Evolutionary conservation across 2,329 filamentous ascomycete species (phyloP), one percentile per base, ranked within the genome.

Genomic region (Coniochaeta sp.): DNA sequence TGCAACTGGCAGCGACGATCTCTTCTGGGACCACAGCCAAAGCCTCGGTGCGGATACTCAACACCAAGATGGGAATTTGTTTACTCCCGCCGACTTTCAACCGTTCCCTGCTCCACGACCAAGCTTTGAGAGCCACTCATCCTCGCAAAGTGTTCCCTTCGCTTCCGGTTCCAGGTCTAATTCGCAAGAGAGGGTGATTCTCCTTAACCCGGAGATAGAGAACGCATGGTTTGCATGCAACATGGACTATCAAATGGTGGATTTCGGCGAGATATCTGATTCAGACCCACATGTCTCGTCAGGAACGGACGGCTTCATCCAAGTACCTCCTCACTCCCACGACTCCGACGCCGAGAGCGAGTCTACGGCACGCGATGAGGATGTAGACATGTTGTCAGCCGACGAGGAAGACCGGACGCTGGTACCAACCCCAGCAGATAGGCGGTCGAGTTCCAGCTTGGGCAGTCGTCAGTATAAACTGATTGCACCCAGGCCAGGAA

Each of bases 181-280:
- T 3, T 18, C 52, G 20, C 47, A 47, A 12, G 49, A 53, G 13
- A 16, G 55, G 28, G 53, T 59, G 13, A 55, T 58, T 27, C 53
- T 61, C 8, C 35, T 61, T 18, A 61, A 61, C 22, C 57, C 59
- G 6, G 38, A 42, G 38, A 42, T 42, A 3, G 50, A 55, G 12
- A 53, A 50, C 14, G 38, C 52, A 1, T 56, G 55, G 48, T 61
- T 58, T 51, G 59, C 58, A 42, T 61, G 59, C 47, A 55, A 61
- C 27, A 50, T 42, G 4, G 53, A 42, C 38, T 42, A 42, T 14
- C n/a, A 50, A 3, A 9, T 56, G 9, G 55, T 52, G 49, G 51
- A 30, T 3, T 52, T 52, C 4, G 27, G 49, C 20, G 51, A 52
- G 1, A n/a, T 53, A 22, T 22, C 49, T 1, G 56, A 26, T 12